phyloP scores from a whole-genome alignment of 495 filamentous ascomycete genomes.

The Hypoxylon lienhwacheense region DNA sequence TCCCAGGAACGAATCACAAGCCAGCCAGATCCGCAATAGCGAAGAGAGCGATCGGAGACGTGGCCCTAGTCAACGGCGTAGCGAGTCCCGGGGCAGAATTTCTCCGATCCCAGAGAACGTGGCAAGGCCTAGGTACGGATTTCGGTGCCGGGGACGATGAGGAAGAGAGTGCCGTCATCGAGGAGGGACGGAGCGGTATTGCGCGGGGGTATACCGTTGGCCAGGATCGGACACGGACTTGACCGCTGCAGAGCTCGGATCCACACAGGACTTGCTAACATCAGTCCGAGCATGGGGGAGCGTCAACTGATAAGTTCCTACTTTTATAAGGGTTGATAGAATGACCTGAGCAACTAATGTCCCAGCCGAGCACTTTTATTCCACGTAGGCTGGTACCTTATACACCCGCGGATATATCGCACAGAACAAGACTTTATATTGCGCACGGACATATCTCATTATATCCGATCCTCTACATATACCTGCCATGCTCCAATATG shows the following conservation, averaged over 20 bases:
- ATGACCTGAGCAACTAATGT: not conserved
- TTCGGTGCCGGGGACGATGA: conserved; percentile 55
- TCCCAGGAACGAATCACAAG: conserved; percentile 28
- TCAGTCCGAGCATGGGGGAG: too few relatives aligned
- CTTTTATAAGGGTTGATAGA: not conserved
- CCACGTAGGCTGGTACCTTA: too few relatives aligned
- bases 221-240: conserved; percentile 44
- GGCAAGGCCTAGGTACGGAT: conserved; percentile 91
- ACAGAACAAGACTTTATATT: too few relatives aligned
- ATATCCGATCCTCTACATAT: too few relatives aligned
- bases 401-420: too few relatives aligned
- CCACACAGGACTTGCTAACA: too few relatives aligned
- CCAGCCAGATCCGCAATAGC: conserved; percentile 37
- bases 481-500: too few relatives aligned
- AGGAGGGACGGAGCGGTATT: conserved; percentile 85
- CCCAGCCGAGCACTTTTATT: not conserved
- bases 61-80: conserved; percentile 75
- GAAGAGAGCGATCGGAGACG: conserved; percentile 47
- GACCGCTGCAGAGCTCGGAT: too few relatives aligned
- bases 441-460: too few relatives aligned
- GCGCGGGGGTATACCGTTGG: conserved; percentile 88
- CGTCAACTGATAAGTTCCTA: too few relatives aligned
- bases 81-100: conserved; percentile 91
- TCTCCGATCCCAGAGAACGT: conserved; percentile 77
- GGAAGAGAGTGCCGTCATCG: conserved; percentile 67